Evolutionary conservation across 352 stramenopile species (phyloP).

Genomic region (Phytophthora pistaciae): DNA sequence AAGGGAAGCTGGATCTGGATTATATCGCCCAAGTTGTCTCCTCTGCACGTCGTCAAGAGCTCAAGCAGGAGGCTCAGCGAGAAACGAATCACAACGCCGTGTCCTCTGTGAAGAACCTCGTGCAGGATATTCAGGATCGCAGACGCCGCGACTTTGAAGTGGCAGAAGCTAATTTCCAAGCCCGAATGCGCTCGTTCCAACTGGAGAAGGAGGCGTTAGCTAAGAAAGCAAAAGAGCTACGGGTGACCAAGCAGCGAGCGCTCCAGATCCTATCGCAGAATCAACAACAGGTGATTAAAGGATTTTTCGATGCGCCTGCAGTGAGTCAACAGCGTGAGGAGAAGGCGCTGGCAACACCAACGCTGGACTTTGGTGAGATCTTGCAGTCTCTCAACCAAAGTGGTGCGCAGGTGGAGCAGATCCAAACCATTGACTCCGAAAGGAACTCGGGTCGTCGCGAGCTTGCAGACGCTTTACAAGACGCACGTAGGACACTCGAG

Average conservation of each 20-base stretch:
- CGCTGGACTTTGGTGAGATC: constrained; percentile 52
- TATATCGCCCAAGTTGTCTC: constrained; percentile 55
- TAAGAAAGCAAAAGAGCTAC: constrained; percentile 42
- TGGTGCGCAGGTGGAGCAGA: constrained; percentile 32
- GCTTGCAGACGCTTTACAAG: constrained; percentile 32
- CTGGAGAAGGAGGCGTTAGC: constrained; percentile 45
- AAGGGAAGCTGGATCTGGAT: constrained; percentile 54
- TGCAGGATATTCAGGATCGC: constrained; percentile 47
- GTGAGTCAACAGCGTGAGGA: constrained; percentile 7
- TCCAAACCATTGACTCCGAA: constrained; percentile 37
- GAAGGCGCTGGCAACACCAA: neutral
- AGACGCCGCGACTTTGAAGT: constrained; percentile 44
- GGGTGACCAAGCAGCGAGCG: constrained; percentile 51
- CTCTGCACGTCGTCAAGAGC: constrained; percentile 12
- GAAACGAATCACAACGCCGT: constrained; percentile 1
- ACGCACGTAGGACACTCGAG: constrained; percentile 39
- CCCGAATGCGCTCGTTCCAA: constrained; percentile 50
- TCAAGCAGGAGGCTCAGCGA: constrained; percentile 13
- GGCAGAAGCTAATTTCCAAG: constrained; percentile 40
- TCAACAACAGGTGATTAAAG: constrained; percentile 61
- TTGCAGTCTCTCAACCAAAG: constrained; percentile 48
- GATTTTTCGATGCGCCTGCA: constrained; percentile 42
- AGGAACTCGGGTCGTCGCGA: constrained; percentile 34
- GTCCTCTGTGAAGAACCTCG: constrained; percentile 33
- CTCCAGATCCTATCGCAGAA: constrained; percentile 69